Conservation (phyloP, 306 rosid species). For the Rosa chinensis region DNA sequence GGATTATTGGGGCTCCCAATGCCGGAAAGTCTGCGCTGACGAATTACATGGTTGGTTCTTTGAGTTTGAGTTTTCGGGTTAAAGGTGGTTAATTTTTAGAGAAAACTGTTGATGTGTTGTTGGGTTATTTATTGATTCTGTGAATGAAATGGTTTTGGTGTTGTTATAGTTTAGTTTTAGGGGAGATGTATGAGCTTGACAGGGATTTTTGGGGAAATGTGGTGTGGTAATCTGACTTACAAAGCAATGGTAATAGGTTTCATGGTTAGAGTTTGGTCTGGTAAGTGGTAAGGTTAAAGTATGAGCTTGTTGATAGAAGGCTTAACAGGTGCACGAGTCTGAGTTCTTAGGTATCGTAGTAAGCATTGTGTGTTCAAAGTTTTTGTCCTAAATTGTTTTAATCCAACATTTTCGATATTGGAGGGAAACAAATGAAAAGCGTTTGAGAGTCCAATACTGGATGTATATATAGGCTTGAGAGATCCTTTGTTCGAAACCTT, state of each 20-base stretch:
- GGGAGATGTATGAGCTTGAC: neutral
- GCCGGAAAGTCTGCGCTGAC: constrained; percentile 96
- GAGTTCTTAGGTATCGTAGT: neutral
- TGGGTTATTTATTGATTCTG: neutral
- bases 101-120: neutral
- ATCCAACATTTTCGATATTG: neutral
- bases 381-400: neutral
- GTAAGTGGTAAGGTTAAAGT: neutral
- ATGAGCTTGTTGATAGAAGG: neutral
- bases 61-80: neutral
- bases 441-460: neutral
- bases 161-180: neutral
- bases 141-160: neutral
- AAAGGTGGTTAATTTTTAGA: neutral
- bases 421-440: neutral
- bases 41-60: constrained; percentile 62
- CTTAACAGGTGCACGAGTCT: neutral
- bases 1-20: constrained; percentile 92
- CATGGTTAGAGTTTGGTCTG: neutral
- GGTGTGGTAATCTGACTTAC: neutral
- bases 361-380: neutral
- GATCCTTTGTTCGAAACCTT: constrained; percentile 10
- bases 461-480: neutral
- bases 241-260: neutral
- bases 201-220: neutral